Evolutionary conservation across 2,329 filamentous ascomycete species (phyloP).

Genomic region (Talaromyces sp.): DNA sequence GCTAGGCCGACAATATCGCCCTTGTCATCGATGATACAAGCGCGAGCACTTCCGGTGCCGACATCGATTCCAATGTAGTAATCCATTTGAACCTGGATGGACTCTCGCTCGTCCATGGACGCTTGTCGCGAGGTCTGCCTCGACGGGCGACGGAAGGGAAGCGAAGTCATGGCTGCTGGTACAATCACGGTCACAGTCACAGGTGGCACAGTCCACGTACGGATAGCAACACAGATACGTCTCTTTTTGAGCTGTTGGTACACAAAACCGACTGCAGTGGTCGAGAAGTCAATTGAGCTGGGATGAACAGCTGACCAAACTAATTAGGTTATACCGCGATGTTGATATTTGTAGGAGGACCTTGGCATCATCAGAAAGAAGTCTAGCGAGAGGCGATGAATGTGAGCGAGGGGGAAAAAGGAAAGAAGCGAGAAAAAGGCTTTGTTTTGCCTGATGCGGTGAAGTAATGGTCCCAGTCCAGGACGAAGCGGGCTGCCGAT

Average conservation of each 20-base stretch:
- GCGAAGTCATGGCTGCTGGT: constrained; percentile 21
- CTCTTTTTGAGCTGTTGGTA: background rate
- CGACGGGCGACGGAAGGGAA: constrained; percentile 28
- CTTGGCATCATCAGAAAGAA: constrained; percentile 2
- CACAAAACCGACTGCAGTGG: background rate
- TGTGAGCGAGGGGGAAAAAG: background rate
- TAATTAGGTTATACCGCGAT: constrained; percentile 11
- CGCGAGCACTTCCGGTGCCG: constrained; percentile 88
- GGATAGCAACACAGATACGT: background rate
- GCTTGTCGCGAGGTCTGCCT: constrained; percentile 31
- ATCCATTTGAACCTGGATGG: constrained; percentile 52
- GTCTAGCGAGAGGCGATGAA: background rate
- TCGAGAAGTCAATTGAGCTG: constrained; percentile 1
- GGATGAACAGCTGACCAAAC: background rate
- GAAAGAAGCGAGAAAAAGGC: background rate
- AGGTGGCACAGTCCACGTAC: constrained; percentile 5
- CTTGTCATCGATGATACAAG: constrained; percentile 87
- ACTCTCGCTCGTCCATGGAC: constrained; percentile 47
- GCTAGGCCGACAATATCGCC: constrained; percentile 77
- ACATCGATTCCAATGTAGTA: constrained; percentile 87
- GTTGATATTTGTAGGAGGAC: constrained; percentile 2
- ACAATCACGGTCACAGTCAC: background rate
- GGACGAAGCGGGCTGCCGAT: background rate
- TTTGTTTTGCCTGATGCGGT: background rate
- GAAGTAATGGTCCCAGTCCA: background rate